Percentiles rank a stretch among this genome's conserved stretches.
Evolutionary conservation across 2,329 filamentous ascomycete genomes (phyloP).

Genomic region (Stachybotrys echinatus): DNA sequence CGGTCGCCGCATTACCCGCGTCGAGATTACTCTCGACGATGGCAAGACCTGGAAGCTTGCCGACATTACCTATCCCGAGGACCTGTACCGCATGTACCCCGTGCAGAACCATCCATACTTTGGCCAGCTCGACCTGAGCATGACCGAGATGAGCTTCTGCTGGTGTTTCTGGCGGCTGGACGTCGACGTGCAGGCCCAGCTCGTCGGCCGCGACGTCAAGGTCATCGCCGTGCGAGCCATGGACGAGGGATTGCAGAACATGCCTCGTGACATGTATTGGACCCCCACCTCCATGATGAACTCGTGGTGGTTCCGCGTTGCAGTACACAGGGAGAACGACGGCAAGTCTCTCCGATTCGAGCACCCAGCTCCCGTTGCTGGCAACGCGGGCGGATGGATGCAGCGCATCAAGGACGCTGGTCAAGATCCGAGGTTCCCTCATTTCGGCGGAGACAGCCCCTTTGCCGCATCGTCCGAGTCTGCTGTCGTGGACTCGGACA

Average conservation of each 20-base stretch:
- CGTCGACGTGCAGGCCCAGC: conserved; percentile 52
- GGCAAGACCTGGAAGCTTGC: conserved; percentile 76
- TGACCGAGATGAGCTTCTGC: conserved; percentile 78
- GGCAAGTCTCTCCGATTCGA: conserved; percentile 62
- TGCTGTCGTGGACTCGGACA: conserved; percentile 38
- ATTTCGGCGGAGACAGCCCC: conserved; percentile 73
- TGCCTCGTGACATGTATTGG: conserved; percentile 95
- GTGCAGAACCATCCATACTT: conserved; percentile 64
- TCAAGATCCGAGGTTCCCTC: conserved; percentile 67
- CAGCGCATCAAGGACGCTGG: conserved; percentile 79
- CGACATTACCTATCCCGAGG: conserved; percentile 77
- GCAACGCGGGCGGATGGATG: conserved; percentile 87
- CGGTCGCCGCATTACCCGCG: conserved; percentile 74
- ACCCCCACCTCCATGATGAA: conserved; percentile 97
- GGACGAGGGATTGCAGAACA: conserved; percentile 83
- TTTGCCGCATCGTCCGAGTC: not conserved
- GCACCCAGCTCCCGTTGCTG: conserved; percentile 77
- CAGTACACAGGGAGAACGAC: conserved; percentile 61
- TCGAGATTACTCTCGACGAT: conserved; percentile 79
- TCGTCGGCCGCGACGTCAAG: conserved; percentile 53
- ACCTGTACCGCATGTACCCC: conserved; percentile 64
- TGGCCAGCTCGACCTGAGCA: conserved; percentile 72
- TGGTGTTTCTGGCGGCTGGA: conserved; percentile 89
- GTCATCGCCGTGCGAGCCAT: conserved; percentile 81
- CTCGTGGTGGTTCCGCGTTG: conserved; percentile 86